phyloP scores from a whole-genome alignment of 805 yeast species.

The Teunomyces panamensis region DNA sequence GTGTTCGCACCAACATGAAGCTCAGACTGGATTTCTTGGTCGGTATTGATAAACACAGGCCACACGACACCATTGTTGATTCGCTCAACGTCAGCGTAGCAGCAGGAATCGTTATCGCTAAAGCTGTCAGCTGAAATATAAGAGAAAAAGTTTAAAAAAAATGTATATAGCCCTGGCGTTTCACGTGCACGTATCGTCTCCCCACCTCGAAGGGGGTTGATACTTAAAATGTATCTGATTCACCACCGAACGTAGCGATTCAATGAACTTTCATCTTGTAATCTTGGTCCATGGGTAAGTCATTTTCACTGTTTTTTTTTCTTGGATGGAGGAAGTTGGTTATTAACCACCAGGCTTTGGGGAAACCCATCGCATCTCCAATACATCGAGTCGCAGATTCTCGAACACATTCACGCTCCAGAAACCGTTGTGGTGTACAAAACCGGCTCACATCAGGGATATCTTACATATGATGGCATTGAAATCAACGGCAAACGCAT shows the following conservation, averaged over 20 bases:
- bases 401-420: slow-evolving; percentile 18
- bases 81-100: slow-evolving; percentile 91
- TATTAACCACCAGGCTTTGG: slow-evolving; percentile 48
- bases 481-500: slow-evolving; percentile 81
- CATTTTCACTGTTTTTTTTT: slow-evolving; percentile 13
- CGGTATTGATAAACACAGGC: slow-evolving; percentile 34
- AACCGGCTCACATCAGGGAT: slow-evolving; percentile 65
- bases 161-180: no score
- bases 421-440: slow-evolving; percentile 43
- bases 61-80: slow-evolving; percentile 48
- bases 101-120: slow-evolving; percentile 58
- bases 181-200: not conserved
- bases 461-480: slow-evolving; percentile 80
- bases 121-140: not conserved
- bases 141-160: no score
- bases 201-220: no score
- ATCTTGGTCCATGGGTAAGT: slow-evolving; percentile 67
- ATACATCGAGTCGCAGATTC: slow-evolving; percentile 52
- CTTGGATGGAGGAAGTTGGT: not conserved
- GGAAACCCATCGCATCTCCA: slow-evolving; percentile 69
- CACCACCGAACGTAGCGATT: no score
- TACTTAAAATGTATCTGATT: no score
- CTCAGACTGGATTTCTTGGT: slow-evolving; percentile 55
- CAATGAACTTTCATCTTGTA: slow-evolving; percentile 49
- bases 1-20: slow-evolving; percentile 66